Evolutionary conservation across 495 filamentous ascomycete genomes (phyloP).

Genomic region (Neurospora tetraspora): DNA sequence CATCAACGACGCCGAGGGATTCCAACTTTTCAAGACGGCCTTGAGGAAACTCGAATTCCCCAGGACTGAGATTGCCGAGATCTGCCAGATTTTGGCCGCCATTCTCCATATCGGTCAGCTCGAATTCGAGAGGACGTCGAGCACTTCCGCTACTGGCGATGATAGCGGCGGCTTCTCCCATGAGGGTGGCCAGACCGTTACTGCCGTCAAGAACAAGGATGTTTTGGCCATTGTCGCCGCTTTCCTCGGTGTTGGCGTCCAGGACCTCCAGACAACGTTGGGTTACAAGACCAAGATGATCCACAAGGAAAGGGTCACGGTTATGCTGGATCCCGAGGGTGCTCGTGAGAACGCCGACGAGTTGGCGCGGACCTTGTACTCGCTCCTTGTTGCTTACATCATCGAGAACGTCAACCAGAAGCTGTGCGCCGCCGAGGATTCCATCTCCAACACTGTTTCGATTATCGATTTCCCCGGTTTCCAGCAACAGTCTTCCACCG

Average conservation of each 20-base stretch:
- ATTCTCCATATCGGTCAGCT: constrained; percentile 94
- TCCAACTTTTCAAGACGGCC: constrained; percentile 95
- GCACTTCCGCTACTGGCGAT: constrained; percentile 66
- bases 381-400: constrained; percentile 87
- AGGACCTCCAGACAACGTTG: constrained; percentile 76
- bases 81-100: constrained; percentile 84
- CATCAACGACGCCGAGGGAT: constrained; percentile 89
- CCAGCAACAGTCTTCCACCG: constrained; percentile 68
- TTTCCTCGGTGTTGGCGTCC: constrained; percentile 73
- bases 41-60: constrained; percentile 90
- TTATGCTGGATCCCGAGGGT: constrained; percentile 90
- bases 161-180: constrained; percentile 95
- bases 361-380: constrained; percentile 85
- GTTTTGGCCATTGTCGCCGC: constrained; percentile 76
- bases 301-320: constrained; percentile 86
- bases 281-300: constrained; percentile 95
- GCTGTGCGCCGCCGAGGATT: constrained; percentile 78
- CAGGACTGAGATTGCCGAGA: constrained; percentile 84
- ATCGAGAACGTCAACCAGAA: constrained; percentile 88
- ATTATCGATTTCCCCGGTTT: constrained; percentile 97
- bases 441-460: constrained; percentile 84
- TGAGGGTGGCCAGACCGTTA: constrained; percentile 79
- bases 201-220: constrained; percentile 88
- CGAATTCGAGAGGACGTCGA: constrained; percentile 73
- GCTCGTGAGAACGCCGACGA: constrained; percentile 89